Evolutionary conservation across 805 yeast genomes (phyloP).

Genomic region (Torulaspora quercuum): DNA sequence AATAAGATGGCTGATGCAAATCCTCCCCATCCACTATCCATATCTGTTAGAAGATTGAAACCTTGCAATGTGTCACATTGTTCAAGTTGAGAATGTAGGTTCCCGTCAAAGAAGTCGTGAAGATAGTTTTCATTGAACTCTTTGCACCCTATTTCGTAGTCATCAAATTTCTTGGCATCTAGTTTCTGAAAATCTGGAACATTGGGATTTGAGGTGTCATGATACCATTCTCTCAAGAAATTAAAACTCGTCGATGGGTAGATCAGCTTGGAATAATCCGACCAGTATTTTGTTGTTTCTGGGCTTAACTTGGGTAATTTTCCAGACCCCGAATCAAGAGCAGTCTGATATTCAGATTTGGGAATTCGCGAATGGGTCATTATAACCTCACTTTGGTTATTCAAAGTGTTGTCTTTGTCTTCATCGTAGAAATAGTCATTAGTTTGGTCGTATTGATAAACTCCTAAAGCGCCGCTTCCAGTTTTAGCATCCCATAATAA

Average conservation of each 20-base stretch:
- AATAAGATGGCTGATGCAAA: conserved; percentile 50
- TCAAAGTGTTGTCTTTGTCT: conserved; percentile 9
- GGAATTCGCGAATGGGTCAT: conserved; percentile 38
- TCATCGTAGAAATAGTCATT: conserved; percentile 27
- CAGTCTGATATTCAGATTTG: conserved; percentile 60
- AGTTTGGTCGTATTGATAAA: conserved; percentile 45
- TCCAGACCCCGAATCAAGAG: conserved; percentile 49
- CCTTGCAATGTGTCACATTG: conserved; percentile 74
- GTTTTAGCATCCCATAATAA: conserved; percentile 75
- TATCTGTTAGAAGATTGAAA: conserved; percentile 61
- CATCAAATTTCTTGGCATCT: conserved; percentile 39
- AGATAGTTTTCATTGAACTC: conserved; percentile 47
- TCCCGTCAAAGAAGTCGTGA: conserved; percentile 55
- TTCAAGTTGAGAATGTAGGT: conserved; percentile 63
- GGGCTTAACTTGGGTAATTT: conserved; percentile 37
- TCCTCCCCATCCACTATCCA: conserved; percentile 86
- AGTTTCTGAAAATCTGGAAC: conserved; percentile 31
- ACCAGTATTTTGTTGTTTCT: conserved; percentile 62
- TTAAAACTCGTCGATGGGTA: conserved; percentile 59
- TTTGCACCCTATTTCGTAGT: conserved; percentile 53
- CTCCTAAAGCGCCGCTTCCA: conserved; percentile 69
- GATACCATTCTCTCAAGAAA: conserved; percentile 57
- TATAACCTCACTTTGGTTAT: conserved; percentile 21
- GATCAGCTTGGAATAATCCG: conserved; percentile 69
- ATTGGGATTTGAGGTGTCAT: conserved; percentile 29